Evolutionary conservation across 352 stramenopile genomes (phyloP).

Genomic region (Phytopythium helicoides): DNA sequence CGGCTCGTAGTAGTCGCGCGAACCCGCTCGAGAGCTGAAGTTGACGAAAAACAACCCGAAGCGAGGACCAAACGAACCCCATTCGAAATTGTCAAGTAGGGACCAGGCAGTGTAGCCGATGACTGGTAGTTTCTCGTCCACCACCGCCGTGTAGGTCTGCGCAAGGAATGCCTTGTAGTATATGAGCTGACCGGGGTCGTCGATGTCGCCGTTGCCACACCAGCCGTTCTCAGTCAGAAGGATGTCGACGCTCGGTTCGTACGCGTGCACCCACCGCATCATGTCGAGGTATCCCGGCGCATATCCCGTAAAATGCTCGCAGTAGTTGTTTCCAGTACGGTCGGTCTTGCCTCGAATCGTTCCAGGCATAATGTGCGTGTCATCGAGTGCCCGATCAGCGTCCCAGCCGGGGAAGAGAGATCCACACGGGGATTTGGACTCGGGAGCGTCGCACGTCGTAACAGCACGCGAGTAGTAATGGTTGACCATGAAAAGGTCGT

Average conservation of each 20-base stretch:
- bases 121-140: no score
- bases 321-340: conserved; percentile 44
- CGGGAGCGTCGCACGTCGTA: conserved; percentile 26
- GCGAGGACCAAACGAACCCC: no score
- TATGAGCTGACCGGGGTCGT: conserved; percentile 44
- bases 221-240: no score
- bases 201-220: conserved; percentile 40
- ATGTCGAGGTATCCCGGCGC: conserved; percentile 36
- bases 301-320: conserved; percentile 41
- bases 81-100: no score
- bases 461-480: conserved; percentile 73
- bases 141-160: no score
- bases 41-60: no score
- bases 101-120: no score
- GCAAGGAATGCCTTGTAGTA: no score
- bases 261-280: conserved; percentile 38
- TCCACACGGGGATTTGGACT: conserved; percentile 15
- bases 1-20: no score
- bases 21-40: no score
- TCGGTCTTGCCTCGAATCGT: conserved; percentile 28
- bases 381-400: conserved; percentile 28
- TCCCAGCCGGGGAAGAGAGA: conserved; percentile 22
- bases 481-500: conserved; percentile 92
- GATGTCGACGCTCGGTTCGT: conserved; percentile 42
- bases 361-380: conserved; percentile 34